Evolutionary conservation across 2,329 filamentous ascomycete genomes (phyloP).

Genomic region (Davidsoniella eucalypti): DNA sequence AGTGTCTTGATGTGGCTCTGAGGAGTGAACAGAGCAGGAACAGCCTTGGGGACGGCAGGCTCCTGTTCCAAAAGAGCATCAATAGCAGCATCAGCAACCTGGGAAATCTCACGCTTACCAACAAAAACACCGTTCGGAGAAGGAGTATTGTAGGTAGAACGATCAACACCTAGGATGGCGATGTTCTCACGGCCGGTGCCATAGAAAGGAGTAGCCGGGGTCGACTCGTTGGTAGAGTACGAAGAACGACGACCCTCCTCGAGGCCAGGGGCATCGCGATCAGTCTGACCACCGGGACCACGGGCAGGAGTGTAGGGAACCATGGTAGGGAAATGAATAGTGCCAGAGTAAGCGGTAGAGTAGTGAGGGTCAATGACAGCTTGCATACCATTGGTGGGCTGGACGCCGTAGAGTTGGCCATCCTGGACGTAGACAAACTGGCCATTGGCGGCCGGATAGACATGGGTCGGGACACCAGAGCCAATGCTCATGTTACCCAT

Average conservation of each 20-base stretch:
- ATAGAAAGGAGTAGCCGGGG: conserved; percentile 49
- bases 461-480: conserved; percentile 5
- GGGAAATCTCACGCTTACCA: conserved; percentile 27
- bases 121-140: conserved; percentile 40
- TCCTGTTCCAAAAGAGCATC: conserved; percentile 55
- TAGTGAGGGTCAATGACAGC: conserved; percentile 1
- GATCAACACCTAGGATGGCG: conserved; percentile 35
- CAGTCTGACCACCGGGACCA: conserved; percentile 30
- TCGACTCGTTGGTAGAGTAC: conserved; percentile 52
- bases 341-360: conserved; percentile 10
- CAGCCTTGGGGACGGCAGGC: conserved; percentile 72
- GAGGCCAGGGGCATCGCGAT: conserved; percentile 38
- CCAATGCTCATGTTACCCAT: conserved; percentile 22
- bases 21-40: conserved; percentile 76
- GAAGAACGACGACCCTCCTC: conserved; percentile 47
- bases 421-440: conserved; percentile 20
- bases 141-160: conserved; percentile 49
- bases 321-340: conserved; percentile 22
- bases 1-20: conserved; percentile 76
- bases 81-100: conserved; percentile 33
- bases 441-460: conserved; percentile 6
- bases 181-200: conserved; percentile 41
- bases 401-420: conserved; percentile 23
- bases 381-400: conserved; percentile 7
- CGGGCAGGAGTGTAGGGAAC: conserved; percentile 39